Evolutionary conservation across 2,329 filamentous ascomycete genomes (phyloP).

Genomic region (Xylaria sp.): DNA sequence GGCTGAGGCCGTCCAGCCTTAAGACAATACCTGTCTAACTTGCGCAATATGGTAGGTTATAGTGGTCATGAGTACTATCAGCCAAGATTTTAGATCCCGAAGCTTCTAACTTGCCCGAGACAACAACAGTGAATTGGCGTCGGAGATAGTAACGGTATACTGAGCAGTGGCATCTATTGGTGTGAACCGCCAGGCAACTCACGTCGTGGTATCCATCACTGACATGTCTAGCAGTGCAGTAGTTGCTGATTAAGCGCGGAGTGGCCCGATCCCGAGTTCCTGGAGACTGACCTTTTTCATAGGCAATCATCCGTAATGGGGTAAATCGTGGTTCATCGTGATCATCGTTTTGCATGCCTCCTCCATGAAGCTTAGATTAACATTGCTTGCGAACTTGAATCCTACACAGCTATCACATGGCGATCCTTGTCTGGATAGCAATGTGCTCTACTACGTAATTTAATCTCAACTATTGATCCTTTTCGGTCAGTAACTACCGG

Average conservation of each 20-base stretch:
- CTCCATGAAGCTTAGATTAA: background rate
- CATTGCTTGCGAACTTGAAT: background rate
- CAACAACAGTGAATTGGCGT: background rate
- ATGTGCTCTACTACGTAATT: background rate
- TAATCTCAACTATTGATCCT: background rate
- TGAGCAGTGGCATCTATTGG: background rate
- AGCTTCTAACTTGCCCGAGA: slow-evolving; percentile 8
- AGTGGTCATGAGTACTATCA: background rate
- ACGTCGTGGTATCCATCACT: background rate
- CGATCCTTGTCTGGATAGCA: background rate
- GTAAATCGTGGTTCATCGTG: background rate
- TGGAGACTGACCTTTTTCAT: background rate
- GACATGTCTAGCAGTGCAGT: background rate
- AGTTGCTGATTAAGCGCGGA: background rate
- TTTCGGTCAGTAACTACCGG: background rate
- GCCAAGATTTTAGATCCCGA: background rate
- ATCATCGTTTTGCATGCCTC: background rate
- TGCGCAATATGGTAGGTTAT: too few relatives aligned
- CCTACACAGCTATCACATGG: background rate
- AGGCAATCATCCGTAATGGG: background rate
- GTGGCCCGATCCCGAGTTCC: slow-evolving; percentile 8
- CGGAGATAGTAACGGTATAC: background rate
- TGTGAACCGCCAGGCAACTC: background rate
- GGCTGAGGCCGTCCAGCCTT: background rate
- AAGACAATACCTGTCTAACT: background rate